These are phyloP conservation scores for Omphalea diandra DNA, from an alignment of 441 rosid genomes.

Conservation along the genomic window DNA sequence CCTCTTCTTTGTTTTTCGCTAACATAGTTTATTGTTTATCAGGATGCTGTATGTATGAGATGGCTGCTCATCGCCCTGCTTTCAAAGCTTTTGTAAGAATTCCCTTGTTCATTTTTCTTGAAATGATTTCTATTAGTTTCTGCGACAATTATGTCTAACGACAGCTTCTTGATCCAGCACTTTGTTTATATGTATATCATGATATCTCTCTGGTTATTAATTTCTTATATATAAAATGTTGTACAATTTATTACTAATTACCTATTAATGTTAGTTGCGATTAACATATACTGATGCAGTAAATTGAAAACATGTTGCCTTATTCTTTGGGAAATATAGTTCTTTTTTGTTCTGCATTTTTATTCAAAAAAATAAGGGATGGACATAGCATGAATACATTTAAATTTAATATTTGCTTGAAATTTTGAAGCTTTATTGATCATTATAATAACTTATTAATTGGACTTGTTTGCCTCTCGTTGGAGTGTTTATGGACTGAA, in stretches of 20 bases:
- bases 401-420: not conserved
- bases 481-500: not conserved
- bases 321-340: not conserved
- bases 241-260: not conserved
- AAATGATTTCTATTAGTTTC: not conserved
- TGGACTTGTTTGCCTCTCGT: not conserved
- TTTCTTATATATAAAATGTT: not conserved
- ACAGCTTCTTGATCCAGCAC: constrained; percentile 4
- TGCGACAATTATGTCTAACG: not conserved
- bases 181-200: not conserved
- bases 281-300: not conserved
- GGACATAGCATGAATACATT: not conserved
- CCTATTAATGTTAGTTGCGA: not conserved
- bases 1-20: constrained; percentile 19
- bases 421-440: not conserved
- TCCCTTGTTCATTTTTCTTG: constrained; percentile 14
- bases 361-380: not conserved
- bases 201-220: not conserved
- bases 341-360: not conserved
- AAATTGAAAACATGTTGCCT: not conserved
- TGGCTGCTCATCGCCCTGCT: constrained; percentile 98
- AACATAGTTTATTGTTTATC: constrained; percentile 36
- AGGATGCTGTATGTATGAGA: constrained; percentile 98
- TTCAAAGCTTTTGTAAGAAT: constrained; percentile 94
- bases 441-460: not conserved